These are phyloP conservation scores for Gossypium ekmanianum DNA, from an alignment of 345 rosid genomes.

Conservation along the genomic window DNA sequence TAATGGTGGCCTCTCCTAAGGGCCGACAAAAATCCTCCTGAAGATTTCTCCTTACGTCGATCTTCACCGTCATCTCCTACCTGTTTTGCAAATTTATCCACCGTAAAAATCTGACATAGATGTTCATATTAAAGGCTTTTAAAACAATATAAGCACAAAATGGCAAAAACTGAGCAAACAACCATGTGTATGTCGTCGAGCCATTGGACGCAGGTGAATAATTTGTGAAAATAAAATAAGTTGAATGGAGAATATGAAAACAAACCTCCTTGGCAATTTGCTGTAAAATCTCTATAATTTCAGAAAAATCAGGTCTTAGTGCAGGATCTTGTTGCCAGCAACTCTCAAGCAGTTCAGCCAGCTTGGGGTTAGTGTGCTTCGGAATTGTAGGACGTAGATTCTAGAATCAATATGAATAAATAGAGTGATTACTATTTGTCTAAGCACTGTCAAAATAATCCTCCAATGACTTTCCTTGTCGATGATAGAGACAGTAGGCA, in stretches of 20 bases:
- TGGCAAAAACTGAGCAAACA: not conserved
- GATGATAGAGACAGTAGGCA: not conserved
- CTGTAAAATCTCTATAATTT: conserved; percentile 57
- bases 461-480: not conserved
- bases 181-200: not conserved
- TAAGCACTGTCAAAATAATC: not conserved
- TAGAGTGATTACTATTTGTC: not conserved
- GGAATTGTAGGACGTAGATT: conserved; percentile 83
- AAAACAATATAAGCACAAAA: not conserved
- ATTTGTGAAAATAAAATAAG: not conserved
- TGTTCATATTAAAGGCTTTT: conserved; percentile 1
- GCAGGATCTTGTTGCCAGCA: conserved; percentile 92
- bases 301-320: conserved; percentile 79
- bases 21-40: conserved; percentile 76
- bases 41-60: conserved; percentile 56
- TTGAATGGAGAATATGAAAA: not conserved
- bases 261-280: conserved; percentile 77
- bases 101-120: not conserved
- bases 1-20: conserved; percentile 80
- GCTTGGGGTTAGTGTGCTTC: conserved; percentile 54
- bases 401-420: conserved; percentile 30
- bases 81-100: conserved; percentile 30
- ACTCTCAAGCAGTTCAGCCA: conserved; percentile 63
- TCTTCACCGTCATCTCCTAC: conserved; percentile 68
- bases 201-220: not conserved